Base-by-base conservation (phyloP, 345 rosid genomes). In the Arabidopsis suecica region DNA sequence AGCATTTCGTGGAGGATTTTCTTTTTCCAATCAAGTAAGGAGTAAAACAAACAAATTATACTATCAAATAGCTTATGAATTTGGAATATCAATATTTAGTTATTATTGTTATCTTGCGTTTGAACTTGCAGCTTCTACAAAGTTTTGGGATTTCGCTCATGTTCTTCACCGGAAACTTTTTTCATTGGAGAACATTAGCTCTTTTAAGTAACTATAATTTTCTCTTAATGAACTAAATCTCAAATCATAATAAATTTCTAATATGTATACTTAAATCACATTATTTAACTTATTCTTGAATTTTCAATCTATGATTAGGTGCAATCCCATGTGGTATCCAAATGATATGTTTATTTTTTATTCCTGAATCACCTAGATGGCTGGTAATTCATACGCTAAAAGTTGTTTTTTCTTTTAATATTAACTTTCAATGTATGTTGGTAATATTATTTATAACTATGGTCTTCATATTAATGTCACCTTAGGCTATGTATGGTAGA, bases 301-400 rank as follows among this genome's bases (percentile, higher is more conserved):
- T 9, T 45, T 51, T 13, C 40, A 40, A 8, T 50, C 20, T 47
- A 8, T 4, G 61, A 12, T 12, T 55, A 86, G 89, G 85, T 72
- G 79, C 72, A 48, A 14, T 78, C 32, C 83, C 85, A 20, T 51
- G 81, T 53, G 55, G 23, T 51, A 18, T 83, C 11, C 88, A 84
- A 44, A 44, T 78, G 34, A 49, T 78, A 9, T 80, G 82, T 20
- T 55, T 87, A 10, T 80, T 80, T 53, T 81, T 82, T 55, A 82
- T 84, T 67, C 85, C 88, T 3, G 90, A 87, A 56, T 87, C 90
- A 73, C 88, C 88, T 3, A 77, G 87, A 74, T 87, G 88, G 88
- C 74, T 87, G 82, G 88, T 86, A 62, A 61, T 56, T 48, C 53
- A 22, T 33, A 13, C 40, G 33, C 59, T 58, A 42, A 37, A 0